Conservation (phyloP, 1,284 basidiomycete genomes). For the Rhodotorula sp. region DNA sequence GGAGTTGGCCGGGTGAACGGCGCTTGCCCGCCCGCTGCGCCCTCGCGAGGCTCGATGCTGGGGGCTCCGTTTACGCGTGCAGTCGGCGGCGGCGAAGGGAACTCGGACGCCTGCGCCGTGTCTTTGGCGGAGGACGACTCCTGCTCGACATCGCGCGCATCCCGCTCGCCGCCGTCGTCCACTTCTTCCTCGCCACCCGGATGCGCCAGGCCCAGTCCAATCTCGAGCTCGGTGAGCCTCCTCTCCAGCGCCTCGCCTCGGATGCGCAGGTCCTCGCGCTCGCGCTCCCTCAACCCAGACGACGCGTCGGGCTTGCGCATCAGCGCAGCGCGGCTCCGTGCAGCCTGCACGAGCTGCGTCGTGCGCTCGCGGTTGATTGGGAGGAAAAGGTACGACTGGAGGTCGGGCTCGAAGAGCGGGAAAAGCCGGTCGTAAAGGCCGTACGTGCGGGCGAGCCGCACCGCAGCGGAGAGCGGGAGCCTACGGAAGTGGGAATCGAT, state of each 20-base stretch:
- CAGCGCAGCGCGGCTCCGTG: conserved; percentile 5
- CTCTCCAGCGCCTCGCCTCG: conserved; percentile 3
- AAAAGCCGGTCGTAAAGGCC: conserved; percentile 8
- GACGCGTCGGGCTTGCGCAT: background rate
- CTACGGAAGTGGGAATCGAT: background rate
- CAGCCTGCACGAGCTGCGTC: conserved; percentile 18
- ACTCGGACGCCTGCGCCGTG: background rate
- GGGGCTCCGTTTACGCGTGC: background rate
- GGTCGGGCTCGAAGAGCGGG: conserved; percentile 24
- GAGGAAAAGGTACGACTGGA: conserved; percentile 9
- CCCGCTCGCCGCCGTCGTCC: too few relatives aligned
- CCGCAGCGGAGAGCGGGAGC: conserved; percentile 23
- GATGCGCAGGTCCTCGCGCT: background rate
- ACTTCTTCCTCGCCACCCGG: background rate
- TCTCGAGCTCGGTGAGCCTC: background rate
- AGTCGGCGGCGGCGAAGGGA: background rate
- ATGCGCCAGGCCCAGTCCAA: background rate
- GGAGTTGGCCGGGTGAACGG: too few relatives aligned
- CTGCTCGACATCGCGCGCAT: background rate
- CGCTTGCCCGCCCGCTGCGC: too few relatives aligned
- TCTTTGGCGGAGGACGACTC: too few relatives aligned
- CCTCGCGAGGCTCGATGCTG: too few relatives aligned
- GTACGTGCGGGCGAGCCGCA: conserved; percentile 5
- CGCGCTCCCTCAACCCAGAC: background rate
- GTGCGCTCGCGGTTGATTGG: conserved; percentile 22